Evolutionary conservation across 208 protist species (phyloP).

Genomic region (Trypanosomatidae sp.): DNA sequence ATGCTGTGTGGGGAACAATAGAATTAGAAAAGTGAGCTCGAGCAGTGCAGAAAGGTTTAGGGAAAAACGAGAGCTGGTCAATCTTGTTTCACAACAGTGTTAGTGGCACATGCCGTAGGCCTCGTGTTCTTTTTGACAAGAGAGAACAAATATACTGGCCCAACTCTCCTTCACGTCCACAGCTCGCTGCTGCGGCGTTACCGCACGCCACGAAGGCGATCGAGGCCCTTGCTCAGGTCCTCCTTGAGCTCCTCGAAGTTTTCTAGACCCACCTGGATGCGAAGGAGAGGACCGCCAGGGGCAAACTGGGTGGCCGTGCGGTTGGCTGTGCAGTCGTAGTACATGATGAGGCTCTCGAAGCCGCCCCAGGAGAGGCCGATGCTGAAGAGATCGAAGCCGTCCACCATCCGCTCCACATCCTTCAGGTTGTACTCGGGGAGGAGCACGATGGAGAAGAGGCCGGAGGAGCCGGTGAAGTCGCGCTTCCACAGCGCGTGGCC

Average conservation of each 20-base stretch:
- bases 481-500: conserved; percentile 33
- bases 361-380: conserved; percentile 26
- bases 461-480: conserved; percentile 24
- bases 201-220: no score
- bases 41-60: no score
- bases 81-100: no score
- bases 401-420: conserved; percentile 7
- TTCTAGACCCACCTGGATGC: conserved; percentile 33
- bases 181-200: no score
- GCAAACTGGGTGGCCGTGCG: conserved; percentile 29
- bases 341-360: conserved; percentile 24
- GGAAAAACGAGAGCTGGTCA: no score
- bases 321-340: conserved; percentile 28
- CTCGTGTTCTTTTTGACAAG: no score
- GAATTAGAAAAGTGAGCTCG: no score
- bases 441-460: conserved; percentile 20
- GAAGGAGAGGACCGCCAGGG: conserved; percentile 21
- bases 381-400: conserved; percentile 15
- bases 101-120: no score
- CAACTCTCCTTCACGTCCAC: no score
- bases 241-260: conserved; percentile 30
- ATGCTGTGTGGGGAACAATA: no score
- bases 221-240: conserved; percentile 26
- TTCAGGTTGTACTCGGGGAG: conserved; percentile 16
- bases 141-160: no score